phyloP scores from a whole-genome alignment of 2,329 filamentous ascomycete species.

The Curvularia sp. region DNA sequence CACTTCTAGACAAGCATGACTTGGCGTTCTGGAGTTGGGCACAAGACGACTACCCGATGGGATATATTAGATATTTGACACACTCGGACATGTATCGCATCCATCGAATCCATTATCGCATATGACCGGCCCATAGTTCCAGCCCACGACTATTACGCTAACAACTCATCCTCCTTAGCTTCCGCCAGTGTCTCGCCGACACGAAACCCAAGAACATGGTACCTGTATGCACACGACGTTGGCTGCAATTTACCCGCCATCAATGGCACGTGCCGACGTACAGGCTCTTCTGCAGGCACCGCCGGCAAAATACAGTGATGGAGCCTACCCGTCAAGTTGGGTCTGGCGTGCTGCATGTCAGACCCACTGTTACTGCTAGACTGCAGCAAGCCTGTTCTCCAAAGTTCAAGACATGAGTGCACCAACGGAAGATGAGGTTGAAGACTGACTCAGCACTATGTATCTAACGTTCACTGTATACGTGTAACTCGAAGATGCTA shows the following conservation, averaged over 20 bases:
- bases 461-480: no score
- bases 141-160: slow-evolving; percentile 8
- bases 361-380: background rate
- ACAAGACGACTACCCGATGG: slow-evolving; percentile 25
- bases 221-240: slow-evolving; percentile 7
- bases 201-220: slow-evolving; percentile 4
- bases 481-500: no score
- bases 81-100: slow-evolving; percentile 11
- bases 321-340: background rate
- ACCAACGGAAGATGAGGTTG: no score
- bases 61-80: slow-evolving; percentile 17
- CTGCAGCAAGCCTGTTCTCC: no score
- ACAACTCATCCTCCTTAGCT: slow-evolving; percentile 2
- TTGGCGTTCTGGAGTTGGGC: slow-evolving; percentile 36
- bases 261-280: slow-evolving; percentile 21
- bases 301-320: slow-evolving; percentile 37
- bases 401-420: no score
- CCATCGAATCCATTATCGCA: background rate
- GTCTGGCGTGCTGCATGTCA: background rate
- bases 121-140: background rate
- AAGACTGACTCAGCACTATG: no score
- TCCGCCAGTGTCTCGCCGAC: slow-evolving; percentile 15
- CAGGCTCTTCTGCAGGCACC: slow-evolving; percentile 33
- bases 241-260: slow-evolving; percentile 33
- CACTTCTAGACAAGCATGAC: slow-evolving; percentile 27